Evolutionary conservation across 768 basidiomycete genomes (phyloP).

Genomic region (Exidia glandulosa): DNA sequence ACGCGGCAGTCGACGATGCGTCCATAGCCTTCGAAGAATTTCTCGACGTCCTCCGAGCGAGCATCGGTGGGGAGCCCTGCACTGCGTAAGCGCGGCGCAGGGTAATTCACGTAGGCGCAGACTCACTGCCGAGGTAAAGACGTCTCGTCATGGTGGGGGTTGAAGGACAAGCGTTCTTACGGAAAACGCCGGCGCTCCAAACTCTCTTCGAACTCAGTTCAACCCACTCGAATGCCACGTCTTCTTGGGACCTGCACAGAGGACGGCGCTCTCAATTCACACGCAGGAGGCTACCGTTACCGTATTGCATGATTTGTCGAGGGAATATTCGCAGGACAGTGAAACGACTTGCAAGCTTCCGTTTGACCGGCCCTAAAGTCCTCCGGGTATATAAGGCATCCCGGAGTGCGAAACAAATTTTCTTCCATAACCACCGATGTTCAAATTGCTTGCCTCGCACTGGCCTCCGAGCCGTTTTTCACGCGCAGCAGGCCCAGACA

Average conservation of each 20-base stretch:
- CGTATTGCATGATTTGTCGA: too few relatives aligned
- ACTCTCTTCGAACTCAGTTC: neutral
- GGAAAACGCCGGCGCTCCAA: neutral
- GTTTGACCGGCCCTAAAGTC: neutral
- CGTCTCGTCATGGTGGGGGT: conserved; percentile 55
- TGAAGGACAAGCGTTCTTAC: neutral
- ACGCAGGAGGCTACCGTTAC: too few relatives aligned
- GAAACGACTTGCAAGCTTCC: too few relatives aligned
- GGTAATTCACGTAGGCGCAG: neutral
- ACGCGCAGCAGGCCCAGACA: neutral
- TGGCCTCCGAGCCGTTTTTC: neutral
- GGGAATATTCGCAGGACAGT: too few relatives aligned
- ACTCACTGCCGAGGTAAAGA: conserved; percentile 75
- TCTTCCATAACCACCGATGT: neutral
- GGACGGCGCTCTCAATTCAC: too few relatives aligned
- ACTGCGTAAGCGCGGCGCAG: neutral
- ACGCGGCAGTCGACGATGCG: conserved; percentile 84
- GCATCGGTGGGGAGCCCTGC: conserved; percentile 75
- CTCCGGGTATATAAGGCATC: neutral
- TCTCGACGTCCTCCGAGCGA: conserved; percentile 73
- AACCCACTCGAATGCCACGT: too few relatives aligned
- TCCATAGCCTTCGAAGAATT: conserved; percentile 86
- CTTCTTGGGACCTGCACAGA: too few relatives aligned
- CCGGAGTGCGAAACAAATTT: neutral
- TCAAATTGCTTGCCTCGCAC: neutral